These are phyloP conservation scores for Fusarium sublunatum DNA, from an alignment of 2,329 filamentous ascomycete species.

Conservation along the genomic window DNA sequence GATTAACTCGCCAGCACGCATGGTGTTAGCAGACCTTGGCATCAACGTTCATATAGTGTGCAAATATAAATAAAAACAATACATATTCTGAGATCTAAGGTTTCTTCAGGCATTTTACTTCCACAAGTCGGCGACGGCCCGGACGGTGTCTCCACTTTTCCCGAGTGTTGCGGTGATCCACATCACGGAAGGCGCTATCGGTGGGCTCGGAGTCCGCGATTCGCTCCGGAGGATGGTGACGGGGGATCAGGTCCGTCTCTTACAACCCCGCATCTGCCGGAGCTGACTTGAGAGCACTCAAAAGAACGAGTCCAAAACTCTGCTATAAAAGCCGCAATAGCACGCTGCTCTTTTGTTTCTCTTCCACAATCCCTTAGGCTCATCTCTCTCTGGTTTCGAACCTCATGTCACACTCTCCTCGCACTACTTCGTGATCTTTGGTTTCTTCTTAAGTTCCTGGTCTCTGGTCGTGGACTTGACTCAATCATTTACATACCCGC, in stretches of 20 bases:
- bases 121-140: not conserved
- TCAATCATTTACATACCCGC: not conserved
- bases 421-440: not conserved
- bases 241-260: not conserved
- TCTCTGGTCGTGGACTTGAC: not conserved
- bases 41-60: too few relatives aligned
- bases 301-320: not conserved
- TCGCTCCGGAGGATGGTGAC: not conserved
- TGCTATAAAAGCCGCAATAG: not conserved
- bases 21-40: too few relatives aligned
- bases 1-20: not conserved
- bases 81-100: too few relatives aligned
- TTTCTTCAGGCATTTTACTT: too few relatives aligned
- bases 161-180: slow-evolving; percentile 10
- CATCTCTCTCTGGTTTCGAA: too few relatives aligned
- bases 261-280: not conserved
- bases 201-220: not conserved
- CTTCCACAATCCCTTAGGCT: too few relatives aligned
- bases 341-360: not conserved
- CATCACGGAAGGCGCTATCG: not conserved
- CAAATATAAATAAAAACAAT: too few relatives aligned
- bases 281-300: not conserved
- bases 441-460: not conserved
- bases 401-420: not conserved
- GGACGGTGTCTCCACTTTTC: slow-evolving; percentile 5